These are phyloP conservation scores for Cystobasidium sp. DNA, from an alignment of 1,284 basidiomycete genomes.

Conservation along the genomic window DNA sequence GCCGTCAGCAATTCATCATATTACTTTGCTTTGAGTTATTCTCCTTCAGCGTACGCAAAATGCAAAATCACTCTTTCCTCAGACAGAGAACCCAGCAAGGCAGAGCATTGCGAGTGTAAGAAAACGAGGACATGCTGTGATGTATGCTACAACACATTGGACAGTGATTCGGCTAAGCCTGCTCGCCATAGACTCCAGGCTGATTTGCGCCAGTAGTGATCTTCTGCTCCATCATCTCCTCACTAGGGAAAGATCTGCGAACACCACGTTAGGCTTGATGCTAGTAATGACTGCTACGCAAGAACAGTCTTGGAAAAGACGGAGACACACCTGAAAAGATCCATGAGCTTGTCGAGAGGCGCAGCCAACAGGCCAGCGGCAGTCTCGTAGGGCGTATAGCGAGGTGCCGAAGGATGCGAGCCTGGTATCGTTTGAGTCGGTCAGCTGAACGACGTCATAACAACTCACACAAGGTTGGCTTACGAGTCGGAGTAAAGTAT, in stretches of 20 bases:
- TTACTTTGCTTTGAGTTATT: too few relatives aligned
- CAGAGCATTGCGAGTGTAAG: too few relatives aligned
- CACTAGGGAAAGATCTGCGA: constrained; percentile 23
- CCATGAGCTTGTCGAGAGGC: constrained; percentile 68
- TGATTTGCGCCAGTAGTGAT: constrained; percentile 28
- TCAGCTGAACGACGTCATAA: neutral
- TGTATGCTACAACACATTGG: neutral
- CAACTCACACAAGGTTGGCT: neutral
- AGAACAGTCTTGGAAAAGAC: neutral
- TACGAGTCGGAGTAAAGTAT: constrained; percentile 30
- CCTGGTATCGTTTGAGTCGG: too few relatives aligned
- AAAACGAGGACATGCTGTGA: too few relatives aligned
- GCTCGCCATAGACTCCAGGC: constrained; percentile 13
- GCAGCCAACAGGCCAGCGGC: constrained; percentile 64
- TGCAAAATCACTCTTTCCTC: too few relatives aligned
- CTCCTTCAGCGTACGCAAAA: too few relatives aligned
- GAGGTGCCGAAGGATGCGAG: constrained; percentile 52
- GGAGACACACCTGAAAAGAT: constrained; percentile 59
- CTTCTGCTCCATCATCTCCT: constrained; percentile 17
- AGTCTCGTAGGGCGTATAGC: constrained; percentile 66
- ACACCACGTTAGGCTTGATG: neutral
- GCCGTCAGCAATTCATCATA: too few relatives aligned
- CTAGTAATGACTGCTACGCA: too few relatives aligned
- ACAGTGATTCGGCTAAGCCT: neutral
- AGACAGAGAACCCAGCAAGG: too few relatives aligned